Conservation (phyloP, 345 rosid species). For the Eutrema heterophyllum region DNA sequence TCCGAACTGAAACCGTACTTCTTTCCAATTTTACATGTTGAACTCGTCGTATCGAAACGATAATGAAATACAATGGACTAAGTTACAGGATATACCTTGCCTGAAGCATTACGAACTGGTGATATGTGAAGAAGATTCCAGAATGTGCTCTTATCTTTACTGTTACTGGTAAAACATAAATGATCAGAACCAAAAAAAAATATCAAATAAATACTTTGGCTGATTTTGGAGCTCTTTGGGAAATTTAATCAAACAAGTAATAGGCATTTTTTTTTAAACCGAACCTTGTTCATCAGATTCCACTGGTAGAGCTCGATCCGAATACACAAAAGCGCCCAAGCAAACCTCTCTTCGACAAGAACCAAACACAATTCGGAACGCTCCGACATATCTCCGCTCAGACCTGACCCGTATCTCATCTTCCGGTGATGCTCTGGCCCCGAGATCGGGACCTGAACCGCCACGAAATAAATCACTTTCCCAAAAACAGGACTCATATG, state of each 20-base stretch:
- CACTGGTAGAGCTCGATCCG: conserved; percentile 35
- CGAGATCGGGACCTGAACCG: conserved; percentile 76
- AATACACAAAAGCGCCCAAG: conserved; percentile 44
- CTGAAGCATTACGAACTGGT: conserved; percentile 88
- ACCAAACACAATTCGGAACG: conserved; percentile 45
- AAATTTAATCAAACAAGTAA: no score
- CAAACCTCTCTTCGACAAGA: conserved; percentile 82
- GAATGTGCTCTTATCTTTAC: conserved; percentile 76
- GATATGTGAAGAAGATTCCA: conserved; percentile 95
- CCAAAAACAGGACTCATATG: conserved; percentile 78
- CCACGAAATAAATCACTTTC: conserved; percentile 62
- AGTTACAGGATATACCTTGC: conserved; percentile 59
- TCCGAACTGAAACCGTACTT: no score
- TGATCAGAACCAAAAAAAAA: no score
- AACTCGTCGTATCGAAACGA: no score
- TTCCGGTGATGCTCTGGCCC: conserved; percentile 16
- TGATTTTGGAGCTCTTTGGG: no score
- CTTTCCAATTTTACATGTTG: no score
- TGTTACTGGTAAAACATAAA: conserved; percentile 33
- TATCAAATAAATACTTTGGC: no score
- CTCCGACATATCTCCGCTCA: conserved; percentile 37
- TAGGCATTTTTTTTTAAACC: neutral
- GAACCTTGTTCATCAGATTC: conserved; percentile 32
- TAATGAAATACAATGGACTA: neutral
- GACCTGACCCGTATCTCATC: conserved; percentile 33